Evolutionary conservation across 805 yeast genomes (phyloP).

Genomic region (Metschnikowia drakensbergensis): DNA sequence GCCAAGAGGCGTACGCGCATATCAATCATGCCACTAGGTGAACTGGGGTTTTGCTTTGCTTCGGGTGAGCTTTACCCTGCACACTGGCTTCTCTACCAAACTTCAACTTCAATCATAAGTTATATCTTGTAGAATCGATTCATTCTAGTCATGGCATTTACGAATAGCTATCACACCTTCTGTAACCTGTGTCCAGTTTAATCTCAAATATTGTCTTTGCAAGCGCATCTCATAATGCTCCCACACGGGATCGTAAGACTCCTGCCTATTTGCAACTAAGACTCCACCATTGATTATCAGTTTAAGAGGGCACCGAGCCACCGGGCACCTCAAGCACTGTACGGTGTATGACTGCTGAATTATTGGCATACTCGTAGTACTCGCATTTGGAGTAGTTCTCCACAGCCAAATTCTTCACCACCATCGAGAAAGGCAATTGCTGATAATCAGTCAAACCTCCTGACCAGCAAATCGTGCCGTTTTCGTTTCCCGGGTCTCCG

Average conservation of each 20-base stretch:
- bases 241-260: not conserved
- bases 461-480: slow-evolving; percentile 40
- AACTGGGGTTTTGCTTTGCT: not conserved
- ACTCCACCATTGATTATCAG: not conserved
- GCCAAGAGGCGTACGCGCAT: slow-evolving; percentile 3
- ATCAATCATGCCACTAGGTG: slow-evolving; percentile 1
- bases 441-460: slow-evolving; percentile 35
- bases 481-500: slow-evolving; percentile 31
- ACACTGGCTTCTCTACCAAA: not conserved
- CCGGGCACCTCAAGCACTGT: not conserved
- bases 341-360: not conserved
- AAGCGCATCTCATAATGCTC: not conserved
- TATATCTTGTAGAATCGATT: too few species aligned
- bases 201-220: not conserved
- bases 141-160: too few species aligned
- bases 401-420: slow-evolving; percentile 19
- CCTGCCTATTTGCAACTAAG: not conserved
- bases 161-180: too few species aligned
- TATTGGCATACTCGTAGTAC: slow-evolving; percentile 28
- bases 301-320: too few species aligned
- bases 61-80: not conserved
- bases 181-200: not conserved
- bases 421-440: slow-evolving; percentile 32
- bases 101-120: not conserved
- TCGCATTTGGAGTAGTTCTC: slow-evolving; percentile 30